Evolutionary conservation across 2,329 filamentous ascomycete genomes (phyloP).

Genomic region (Didymella glomerata): DNA sequence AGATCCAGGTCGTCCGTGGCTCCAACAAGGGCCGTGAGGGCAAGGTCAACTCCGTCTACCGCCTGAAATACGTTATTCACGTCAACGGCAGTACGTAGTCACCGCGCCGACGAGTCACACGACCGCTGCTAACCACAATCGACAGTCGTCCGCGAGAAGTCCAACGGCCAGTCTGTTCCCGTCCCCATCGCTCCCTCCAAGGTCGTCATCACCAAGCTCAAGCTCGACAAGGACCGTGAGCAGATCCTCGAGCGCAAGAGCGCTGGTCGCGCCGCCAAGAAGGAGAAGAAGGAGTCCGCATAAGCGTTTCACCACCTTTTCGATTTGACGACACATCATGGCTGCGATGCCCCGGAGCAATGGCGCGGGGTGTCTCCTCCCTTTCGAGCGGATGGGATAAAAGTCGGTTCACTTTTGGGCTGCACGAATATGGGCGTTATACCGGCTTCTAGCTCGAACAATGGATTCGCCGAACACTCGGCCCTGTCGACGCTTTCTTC

Average conservation of each 20-base stretch:
- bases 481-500: slow-evolving; percentile 46
- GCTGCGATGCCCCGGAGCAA: slow-evolving; percentile 44
- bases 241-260: slow-evolving; percentile 86
- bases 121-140: slow-evolving; percentile 32
- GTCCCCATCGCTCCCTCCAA: slow-evolving; percentile 96
- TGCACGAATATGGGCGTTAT: slow-evolving; percentile 51
- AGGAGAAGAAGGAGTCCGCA: slow-evolving; percentile 69
- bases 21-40: slow-evolving; percentile 97
- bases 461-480: slow-evolving; percentile 47
- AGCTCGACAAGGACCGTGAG: slow-evolving; percentile 96
- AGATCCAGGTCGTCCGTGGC: slow-evolving; percentile 91
- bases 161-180: slow-evolving; percentile 93
- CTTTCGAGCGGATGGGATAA: slow-evolving; percentile 51
- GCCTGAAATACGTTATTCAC: slow-evolving; percentile 89
- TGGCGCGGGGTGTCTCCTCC: slow-evolving; percentile 46
- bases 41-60: slow-evolving; percentile 92
- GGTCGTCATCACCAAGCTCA: slow-evolving; percentile 98
- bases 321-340: slow-evolving; percentile 52
- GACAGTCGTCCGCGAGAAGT: slow-evolving; percentile 92
- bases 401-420: slow-evolving; percentile 49
- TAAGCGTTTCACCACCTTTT: slow-evolving; percentile 54
- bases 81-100: slow-evolving; percentile 73
- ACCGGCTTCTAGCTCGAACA: slow-evolving; percentile 50
- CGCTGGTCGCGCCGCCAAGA: slow-evolving; percentile 77
- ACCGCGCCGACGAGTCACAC: slow-evolving; percentile 1